Evolutionary conservation across 2,329 filamentous ascomycete genomes (phyloP), one percentile per base, ranked within the genome.

Genomic region (Diaporthe vexans): DNA sequence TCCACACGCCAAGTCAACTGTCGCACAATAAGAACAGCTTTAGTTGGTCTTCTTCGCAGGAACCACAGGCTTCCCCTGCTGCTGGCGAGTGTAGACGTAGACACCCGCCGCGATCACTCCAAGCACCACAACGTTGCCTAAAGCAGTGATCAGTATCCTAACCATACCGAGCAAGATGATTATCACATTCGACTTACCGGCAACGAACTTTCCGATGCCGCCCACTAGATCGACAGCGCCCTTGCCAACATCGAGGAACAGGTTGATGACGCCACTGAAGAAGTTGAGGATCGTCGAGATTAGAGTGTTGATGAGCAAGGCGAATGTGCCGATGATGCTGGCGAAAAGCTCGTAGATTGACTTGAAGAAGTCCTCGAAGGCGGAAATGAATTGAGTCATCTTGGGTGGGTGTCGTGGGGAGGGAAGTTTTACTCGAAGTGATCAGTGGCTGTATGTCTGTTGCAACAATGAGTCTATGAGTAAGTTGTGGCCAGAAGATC

Each of bases 271-370:
- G 35, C 84, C 83, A 26, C 78, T 79, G 74, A 85, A 78, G 76
- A 85, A 83, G 77, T 79, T 78, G 65, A 84, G 73, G 59, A 84
- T 71, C 17, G 82, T 80, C 26, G 77, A 78, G 61, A 85, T 51
- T 40, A 83, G 57, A 46, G 80, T 80, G 58, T 83, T 80, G 19
- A 85, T 73, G 46, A 85, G 51, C 72, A 80, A 65, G 76, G 81
- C 82, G 57, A 81, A 67, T n/a, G 83, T 80, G 46, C 78, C 77
- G 37, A 86, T 76, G 65, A 86, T 74, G 7, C 84, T 84, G 46
- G 81, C 78, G 52, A 85, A 74, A 40, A 86, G 83, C 79, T 86
- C 84, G 74, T 83, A 85, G 78, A 86, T 79, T 78, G 83, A 85
- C 77, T 81, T 83, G 79, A 85, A 78, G 65, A 85, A 79, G 76